phyloP scores from a whole-genome alignment of 1,139 yeast species.

The Protomyces inouyei region DNA sequence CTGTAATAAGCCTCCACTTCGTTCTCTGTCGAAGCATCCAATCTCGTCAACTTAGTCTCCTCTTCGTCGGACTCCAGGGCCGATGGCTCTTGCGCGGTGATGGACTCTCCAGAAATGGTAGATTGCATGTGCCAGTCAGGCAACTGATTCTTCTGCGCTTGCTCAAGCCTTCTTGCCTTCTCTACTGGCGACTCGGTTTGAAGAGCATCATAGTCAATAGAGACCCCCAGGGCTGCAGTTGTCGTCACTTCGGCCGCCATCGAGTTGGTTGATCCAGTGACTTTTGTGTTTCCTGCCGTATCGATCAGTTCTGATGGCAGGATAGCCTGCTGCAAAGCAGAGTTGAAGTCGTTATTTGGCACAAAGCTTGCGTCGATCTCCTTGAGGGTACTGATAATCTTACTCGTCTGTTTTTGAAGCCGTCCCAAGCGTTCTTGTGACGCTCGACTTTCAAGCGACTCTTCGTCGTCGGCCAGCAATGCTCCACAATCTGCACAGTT shows the following conservation, averaged over 20 bases:
- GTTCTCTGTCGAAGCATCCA: slow-evolving; percentile 32
- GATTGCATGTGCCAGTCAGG: slow-evolving; percentile 95
- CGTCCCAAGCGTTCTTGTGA: slow-evolving; percentile 78
- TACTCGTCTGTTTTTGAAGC: slow-evolving; percentile 84
- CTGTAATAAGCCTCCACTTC: slow-evolving; percentile 34
- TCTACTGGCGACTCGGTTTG: slow-evolving; percentile 5
- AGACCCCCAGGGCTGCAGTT: slow-evolving; percentile 56
- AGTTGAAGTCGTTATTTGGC: slow-evolving; percentile 50
- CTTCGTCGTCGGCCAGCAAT: slow-evolving; percentile 75
- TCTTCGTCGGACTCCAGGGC: slow-evolving; percentile 9
- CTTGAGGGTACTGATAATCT: slow-evolving; percentile 75
- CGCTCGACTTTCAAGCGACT: slow-evolving; percentile 72
- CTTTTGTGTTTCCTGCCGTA: slow-evolving; percentile 37
- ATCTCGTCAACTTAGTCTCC: neutral
- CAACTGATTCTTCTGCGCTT: slow-evolving; percentile 71
- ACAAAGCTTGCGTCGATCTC: slow-evolving; percentile 78
- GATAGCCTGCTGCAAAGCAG: slow-evolving; percentile 43
- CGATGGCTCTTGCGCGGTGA: slow-evolving; percentile 4
- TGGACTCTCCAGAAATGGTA: slow-evolving; percentile 49
- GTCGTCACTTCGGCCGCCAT: slow-evolving; percentile 34
- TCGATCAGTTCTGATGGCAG: slow-evolving; percentile 39
- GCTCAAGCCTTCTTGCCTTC: slow-evolving; percentile 41
- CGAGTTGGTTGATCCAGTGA: slow-evolving; percentile 35
- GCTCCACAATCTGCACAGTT: slow-evolving; percentile 80
- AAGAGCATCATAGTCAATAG: slow-evolving; percentile 78